Percentiles rank a stretch among this genome's conserved stretches.
These are phyloP conservation scores for Aspergillus bertholletiae DNA, from an alignment of 495 filamentous ascomycete species.

Conservation along the genomic window DNA sequence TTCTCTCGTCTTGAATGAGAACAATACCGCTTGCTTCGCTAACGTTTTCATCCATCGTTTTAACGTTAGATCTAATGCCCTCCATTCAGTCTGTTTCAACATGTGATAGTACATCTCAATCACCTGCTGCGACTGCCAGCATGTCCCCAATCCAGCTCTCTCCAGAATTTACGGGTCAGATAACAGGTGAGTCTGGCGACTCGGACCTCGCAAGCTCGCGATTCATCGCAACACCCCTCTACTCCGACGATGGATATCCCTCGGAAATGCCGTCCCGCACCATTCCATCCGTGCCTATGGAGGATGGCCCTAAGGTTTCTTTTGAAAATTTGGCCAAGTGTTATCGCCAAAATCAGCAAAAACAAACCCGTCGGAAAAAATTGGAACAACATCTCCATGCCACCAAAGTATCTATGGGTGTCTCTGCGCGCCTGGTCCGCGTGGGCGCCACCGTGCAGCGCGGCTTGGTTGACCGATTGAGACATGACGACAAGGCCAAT, in stretches of 20 bases:
- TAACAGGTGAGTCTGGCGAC: slow-evolving; percentile 41
- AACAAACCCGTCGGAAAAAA: slow-evolving; percentile 36
- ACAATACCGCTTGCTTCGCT: neutral
- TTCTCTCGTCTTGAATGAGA: neutral
- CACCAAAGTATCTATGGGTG: slow-evolving; percentile 63
- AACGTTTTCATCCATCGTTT: slow-evolving; percentile 3
- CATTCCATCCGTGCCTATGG: slow-evolving; percentile 10
- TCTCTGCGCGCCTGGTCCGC: slow-evolving; percentile 75
- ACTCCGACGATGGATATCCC: slow-evolving; percentile 19
- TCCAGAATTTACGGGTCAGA: slow-evolving; percentile 11
- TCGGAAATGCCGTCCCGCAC: slow-evolving; percentile 6
- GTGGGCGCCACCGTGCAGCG: slow-evolving; percentile 75
- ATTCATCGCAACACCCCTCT: slow-evolving; percentile 20
- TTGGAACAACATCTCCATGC: slow-evolving; percentile 41
- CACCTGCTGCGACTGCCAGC: slow-evolving; percentile 24
- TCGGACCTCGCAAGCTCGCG: slow-evolving; percentile 36
- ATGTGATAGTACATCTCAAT: slow-evolving; percentile 30
- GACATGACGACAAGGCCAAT: slow-evolving; percentile 81
- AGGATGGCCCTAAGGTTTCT: slow-evolving; percentile 29
- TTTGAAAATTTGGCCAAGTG: slow-evolving; percentile 43
- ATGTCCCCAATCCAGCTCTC: slow-evolving; percentile 15
- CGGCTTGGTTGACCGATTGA: slow-evolving; percentile 83
- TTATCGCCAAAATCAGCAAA: slow-evolving; percentile 42
- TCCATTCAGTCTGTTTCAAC: slow-evolving; percentile 25
- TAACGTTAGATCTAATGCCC: slow-evolving; percentile 25